Percentiles rank a stretch among this genome's conserved stretches.
Conservation (phyloP, 2,329 filamentous ascomycete genomes). For the Fusarium burgessii region DNA sequence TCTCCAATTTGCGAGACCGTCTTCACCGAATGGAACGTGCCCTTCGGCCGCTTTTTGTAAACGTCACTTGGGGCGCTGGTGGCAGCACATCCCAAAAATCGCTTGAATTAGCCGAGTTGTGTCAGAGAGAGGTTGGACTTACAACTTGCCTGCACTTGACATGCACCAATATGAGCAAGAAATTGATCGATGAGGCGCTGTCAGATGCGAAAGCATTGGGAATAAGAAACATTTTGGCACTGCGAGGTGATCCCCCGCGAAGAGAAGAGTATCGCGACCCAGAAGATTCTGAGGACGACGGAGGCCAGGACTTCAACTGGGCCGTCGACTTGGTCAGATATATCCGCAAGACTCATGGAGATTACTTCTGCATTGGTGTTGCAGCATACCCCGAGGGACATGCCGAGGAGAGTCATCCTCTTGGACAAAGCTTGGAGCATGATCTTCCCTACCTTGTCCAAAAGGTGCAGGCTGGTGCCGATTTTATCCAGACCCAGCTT, state of each 20-base stretch:
- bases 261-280: conserved; percentile 84
- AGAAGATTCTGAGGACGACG: conserved; percentile 67
- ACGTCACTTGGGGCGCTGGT: conserved; percentile 97
- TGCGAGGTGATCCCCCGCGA: conserved; percentile 91
- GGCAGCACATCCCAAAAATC: conserved; percentile 92
- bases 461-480: conserved; percentile 90
- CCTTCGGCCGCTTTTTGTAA: conserved; percentile 92
- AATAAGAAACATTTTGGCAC: conserved; percentile 91
- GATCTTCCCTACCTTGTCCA: conserved; percentile 91
- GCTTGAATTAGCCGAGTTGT: conserved; percentile 93
- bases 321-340: conserved; percentile 91
- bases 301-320: conserved; percentile 85
- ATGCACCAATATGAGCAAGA: conserved; percentile 96
- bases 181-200: conserved; percentile 86
- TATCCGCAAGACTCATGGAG: conserved; percentile 85
- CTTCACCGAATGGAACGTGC: conserved; percentile 95
- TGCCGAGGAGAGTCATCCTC: conserved; percentile 87
- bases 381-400: conserved; percentile 97
- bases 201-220: conserved; percentile 91
- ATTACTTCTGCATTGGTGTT: conserved; percentile 97
- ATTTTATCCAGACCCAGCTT: conserved; percentile 98
- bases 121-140: conserved; percentile 89
- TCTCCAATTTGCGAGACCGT: conserved; percentile 91
- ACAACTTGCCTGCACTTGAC: conserved; percentile 97
- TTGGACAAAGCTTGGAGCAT: conserved; percentile 75